Evolutionary conservation across 768 basidiomycete species (phyloP).

Genomic region (Lentinula sp.): DNA sequence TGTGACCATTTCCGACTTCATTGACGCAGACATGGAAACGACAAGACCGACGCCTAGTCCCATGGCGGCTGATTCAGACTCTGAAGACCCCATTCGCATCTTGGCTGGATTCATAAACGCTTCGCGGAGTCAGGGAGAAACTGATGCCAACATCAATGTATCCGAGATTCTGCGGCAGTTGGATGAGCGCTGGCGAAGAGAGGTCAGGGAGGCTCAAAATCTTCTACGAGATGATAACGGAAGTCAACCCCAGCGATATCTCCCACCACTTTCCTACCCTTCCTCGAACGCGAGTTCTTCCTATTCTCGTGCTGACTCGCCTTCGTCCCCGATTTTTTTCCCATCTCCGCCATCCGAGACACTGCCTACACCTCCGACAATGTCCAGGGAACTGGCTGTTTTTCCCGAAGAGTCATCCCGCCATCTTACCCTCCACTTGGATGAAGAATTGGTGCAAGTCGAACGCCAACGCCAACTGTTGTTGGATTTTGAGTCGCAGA

Average conservation of each 20-base stretch:
- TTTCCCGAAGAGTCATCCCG: background rate
- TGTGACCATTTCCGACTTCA: background rate
- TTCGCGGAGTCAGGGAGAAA: background rate
- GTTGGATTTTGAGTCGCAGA: background rate
- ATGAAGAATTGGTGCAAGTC: background rate
- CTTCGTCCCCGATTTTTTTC: background rate
- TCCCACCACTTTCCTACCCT: background rate
- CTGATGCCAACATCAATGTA: background rate
- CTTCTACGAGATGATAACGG: background rate
- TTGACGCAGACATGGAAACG: background rate
- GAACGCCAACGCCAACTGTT: background rate
- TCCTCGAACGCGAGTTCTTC: background rate
- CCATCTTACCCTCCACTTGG: background rate
- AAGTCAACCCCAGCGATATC: background rate
- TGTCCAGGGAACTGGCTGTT: background rate
- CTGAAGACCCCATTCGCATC: conserved; percentile 1
- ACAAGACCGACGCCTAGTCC: background rate
- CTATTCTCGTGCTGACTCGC: background rate
- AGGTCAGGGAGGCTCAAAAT: background rate
- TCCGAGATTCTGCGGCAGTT: background rate
- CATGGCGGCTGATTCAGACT: background rate
- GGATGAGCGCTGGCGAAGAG: background rate
- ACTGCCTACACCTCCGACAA: background rate
- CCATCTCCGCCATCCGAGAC: background rate
- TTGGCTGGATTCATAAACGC: background rate